phyloP scores from a whole-genome alignment of 192 early-diverging fungal genomes.

The Mortierella antarctica region DNA sequence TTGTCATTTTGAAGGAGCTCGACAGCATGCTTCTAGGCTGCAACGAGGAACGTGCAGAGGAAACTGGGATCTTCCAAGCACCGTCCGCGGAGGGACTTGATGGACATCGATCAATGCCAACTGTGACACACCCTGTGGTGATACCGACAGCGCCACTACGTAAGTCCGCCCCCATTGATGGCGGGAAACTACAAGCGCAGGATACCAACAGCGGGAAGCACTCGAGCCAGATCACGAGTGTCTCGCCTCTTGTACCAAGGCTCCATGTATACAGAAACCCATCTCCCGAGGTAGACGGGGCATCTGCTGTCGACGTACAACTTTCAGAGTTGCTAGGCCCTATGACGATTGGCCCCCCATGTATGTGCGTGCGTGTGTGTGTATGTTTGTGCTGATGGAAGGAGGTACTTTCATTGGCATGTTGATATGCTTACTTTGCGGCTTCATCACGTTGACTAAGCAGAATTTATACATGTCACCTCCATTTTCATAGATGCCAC shows the following conservation, averaged over 20 bases:
- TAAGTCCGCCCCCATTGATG: slow-evolving; percentile 19
- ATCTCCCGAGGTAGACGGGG: background rate
- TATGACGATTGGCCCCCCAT: too few relatives aligned
- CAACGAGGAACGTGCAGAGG: slow-evolving; percentile 5
- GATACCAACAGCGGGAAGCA: background rate
- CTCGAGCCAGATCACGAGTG: slow-evolving; percentile 5
- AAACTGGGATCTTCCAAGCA: background rate
- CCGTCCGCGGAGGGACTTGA: background rate
- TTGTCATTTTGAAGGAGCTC: slow-evolving; percentile 9
- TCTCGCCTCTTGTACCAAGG: slow-evolving; percentile 8
- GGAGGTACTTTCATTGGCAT: background rate
- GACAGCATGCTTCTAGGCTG: slow-evolving; percentile 13
- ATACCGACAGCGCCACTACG: background rate
- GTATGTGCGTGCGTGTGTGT: too few relatives aligned
- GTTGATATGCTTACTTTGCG: background rate
- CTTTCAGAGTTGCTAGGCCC: too few relatives aligned
- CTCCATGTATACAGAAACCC: background rate
- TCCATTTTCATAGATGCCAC: background rate
- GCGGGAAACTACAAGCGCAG: background rate
- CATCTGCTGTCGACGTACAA: too few relatives aligned
- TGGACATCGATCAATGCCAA: slow-evolving; percentile 20
- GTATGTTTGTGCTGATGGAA: too few relatives aligned
- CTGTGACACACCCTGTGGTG: background rate
- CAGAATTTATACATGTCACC: background rate
- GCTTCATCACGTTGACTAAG: background rate